Evolutionary conservation across 2,329 filamentous ascomycete genomes (phyloP).

Genomic region (Aspergillus ochraceus): DNA sequence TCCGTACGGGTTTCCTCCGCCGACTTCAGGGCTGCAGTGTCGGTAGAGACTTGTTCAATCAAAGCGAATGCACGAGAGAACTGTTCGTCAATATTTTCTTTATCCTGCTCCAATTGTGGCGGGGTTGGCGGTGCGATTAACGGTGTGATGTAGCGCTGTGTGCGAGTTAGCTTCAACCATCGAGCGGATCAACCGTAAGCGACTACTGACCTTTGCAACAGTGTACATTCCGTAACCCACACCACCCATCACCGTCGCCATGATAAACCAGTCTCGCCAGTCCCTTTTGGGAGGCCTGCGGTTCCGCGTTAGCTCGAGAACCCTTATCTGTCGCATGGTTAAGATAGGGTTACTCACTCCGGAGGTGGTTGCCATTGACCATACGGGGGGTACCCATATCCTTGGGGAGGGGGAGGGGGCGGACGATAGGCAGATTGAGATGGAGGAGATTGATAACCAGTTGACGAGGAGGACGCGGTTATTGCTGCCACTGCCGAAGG

Average conservation of each 20-base stretch:
- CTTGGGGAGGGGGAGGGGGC: constrained; percentile 42
- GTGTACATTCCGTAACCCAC: constrained; percentile 86
- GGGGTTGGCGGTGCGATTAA: constrained; percentile 91
- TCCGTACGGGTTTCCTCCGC: constrained; percentile 83
- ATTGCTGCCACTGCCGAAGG: constrained; percentile 45
- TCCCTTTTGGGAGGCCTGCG: constrained; percentile 70
- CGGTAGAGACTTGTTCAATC: constrained; percentile 86
- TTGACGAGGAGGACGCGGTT: constrained; percentile 34
- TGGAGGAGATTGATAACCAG: constrained; percentile 48
- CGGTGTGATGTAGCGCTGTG: constrained; percentile 82
- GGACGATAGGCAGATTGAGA: constrained; percentile 41
- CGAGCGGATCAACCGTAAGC: background rate
- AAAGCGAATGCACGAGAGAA: constrained; percentile 90
- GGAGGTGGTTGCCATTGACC: constrained; percentile 56
- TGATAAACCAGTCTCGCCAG: constrained; percentile 99
- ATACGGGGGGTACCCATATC: constrained; percentile 54
- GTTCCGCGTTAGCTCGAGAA: constrained; percentile 3
- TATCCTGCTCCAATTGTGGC: constrained; percentile 91
- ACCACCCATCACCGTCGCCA: constrained; percentile 91
- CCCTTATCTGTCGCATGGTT: background rate
- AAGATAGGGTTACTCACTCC: constrained; percentile 43
- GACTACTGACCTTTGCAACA: constrained; percentile 71
- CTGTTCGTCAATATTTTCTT: constrained; percentile 85
- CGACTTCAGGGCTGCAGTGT: constrained; percentile 83
- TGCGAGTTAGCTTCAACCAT: constrained; percentile 14